Percentiles rank a stretch among this genome's conserved stretches.
phyloP scores from a whole-genome alignment of 2,329 filamentous ascomycete species.

The Davidsoniella neocaledoniae region DNA sequence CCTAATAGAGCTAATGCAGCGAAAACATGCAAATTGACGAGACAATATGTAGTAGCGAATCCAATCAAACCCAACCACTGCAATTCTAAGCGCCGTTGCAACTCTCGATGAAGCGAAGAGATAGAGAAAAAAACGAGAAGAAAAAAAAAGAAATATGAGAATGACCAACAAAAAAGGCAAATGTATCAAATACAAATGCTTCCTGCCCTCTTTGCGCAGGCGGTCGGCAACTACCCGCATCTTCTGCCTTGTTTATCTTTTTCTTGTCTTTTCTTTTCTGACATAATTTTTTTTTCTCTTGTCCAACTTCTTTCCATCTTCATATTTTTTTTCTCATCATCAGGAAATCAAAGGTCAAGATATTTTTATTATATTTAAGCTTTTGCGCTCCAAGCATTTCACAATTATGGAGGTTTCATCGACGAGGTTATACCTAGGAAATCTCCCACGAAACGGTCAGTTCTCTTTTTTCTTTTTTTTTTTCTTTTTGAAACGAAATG shows the following conservation, averaged over 20 bases:
- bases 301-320: conserved; percentile 3
- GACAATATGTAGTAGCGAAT: not conserved
- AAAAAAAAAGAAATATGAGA: too few relatives aligned
- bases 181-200: too few relatives aligned
- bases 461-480: conserved; percentile 11
- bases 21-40: not conserved
- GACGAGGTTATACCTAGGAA: conserved; percentile 92
- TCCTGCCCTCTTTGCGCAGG: not conserved
- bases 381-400: conserved; percentile 15
- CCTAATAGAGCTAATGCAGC: too few relatives aligned
- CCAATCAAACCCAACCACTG: not conserved
- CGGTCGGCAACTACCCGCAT: not conserved
- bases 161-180: too few relatives aligned
- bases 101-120: too few relatives aligned
- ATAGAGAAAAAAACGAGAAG: too few relatives aligned
- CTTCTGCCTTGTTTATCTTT: not conserved
- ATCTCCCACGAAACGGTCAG: conserved; percentile 91
- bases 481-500: too few relatives aligned
- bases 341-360: conserved; percentile 7
- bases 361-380: conserved; percentile 12
- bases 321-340: conserved; percentile 11
- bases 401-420: conserved; percentile 79
- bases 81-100: too few relatives aligned
- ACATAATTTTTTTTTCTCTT: not conserved
- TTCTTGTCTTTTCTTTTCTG: not conserved